These are phyloP conservation scores for Ceratobasidium sp. DNA, from an alignment of 1,284 basidiomycete species.

Conservation along the genomic window DNA sequence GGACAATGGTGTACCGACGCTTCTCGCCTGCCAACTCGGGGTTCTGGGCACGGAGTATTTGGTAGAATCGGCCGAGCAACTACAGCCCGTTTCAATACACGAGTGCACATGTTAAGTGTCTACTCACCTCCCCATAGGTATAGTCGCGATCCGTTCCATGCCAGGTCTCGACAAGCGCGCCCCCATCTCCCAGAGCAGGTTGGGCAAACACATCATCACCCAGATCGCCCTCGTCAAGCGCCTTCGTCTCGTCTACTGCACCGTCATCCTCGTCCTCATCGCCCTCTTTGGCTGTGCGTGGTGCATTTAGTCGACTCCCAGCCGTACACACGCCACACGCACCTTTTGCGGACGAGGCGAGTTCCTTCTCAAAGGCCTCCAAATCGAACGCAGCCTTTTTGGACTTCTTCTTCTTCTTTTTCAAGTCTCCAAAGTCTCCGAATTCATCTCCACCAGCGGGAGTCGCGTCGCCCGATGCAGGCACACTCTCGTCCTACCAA, in stretches of 20 bases:
- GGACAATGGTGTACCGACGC: conserved; percentile 96
- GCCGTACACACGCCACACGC: conserved; percentile 2
- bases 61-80: conserved; percentile 94
- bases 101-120: not conserved
- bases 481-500: conserved; percentile 47
- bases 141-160: conserved; percentile 93
- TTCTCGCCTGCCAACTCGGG: conserved; percentile 88
- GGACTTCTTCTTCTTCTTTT: conserved; percentile 71
- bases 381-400: conserved; percentile 57
- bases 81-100: conserved; percentile 48
- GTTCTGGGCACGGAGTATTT: conserved; percentile 90
- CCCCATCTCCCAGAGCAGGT: conserved; percentile 64
- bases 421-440: conserved; percentile 83
- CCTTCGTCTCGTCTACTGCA: conserved; percentile 59
- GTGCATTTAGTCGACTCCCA: not conserved
- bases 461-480: conserved; percentile 44
- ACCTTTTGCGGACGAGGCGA: conserved; percentile 57
- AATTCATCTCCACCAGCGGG: conserved; percentile 49
- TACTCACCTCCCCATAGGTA: conserved; percentile 84
- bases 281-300: conserved; percentile 47
- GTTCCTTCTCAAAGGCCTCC: conserved; percentile 88
- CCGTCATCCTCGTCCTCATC: conserved; percentile 65
- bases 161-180: conserved; percentile 78
- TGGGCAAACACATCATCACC: conserved; percentile 80
- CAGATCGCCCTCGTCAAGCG: conserved; percentile 73